Base-by-base conservation (phyloP, 768 basidiomycete species). In the Porphyrellus cyaneotinctus region DNA sequence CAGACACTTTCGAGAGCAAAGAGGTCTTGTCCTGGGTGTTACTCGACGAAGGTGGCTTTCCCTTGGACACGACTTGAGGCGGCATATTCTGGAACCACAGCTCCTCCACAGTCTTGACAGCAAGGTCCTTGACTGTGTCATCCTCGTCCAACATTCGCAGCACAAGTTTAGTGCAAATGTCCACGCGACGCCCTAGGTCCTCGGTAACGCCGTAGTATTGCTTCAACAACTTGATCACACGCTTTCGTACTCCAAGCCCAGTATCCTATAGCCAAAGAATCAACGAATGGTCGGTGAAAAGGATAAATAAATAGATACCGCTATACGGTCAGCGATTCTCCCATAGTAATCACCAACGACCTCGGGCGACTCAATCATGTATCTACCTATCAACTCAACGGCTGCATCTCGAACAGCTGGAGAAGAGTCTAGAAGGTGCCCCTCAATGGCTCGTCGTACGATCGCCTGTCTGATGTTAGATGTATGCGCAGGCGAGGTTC, bases 381-480 rank as follows among this genome's bases (percentile, higher is more conserved):
- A 95, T 72, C 93, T 95, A n/a, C 97, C 97, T 52, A 98, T 91
- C 52, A 99, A 74, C 64, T 98, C 97, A 14, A 99, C 91, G 6
- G 95, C 94, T 6, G 94, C 93, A 66, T 99, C 97, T 12, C 97
- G 88, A 8, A 99, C 97, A 17, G 90, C 88, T 1, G 97, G 87
- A 1, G 97, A 98, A 57, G 80, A 87, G 60, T 99, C 97, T 2
- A 89, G 75, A 14, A 99, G 78, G 64, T 97, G 91, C 32, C 83
- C 84, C 69, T 97, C 93, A 58, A 99, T 91, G 2, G 90, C 84
- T 43, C 81, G 78, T 31, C 91, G 85, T 33, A 98, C 92, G 57
- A 84, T 88, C 3, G 79, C 63, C 89, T 94, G 56, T 30, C 26
- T 36, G 24, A 18, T 13, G 32, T 68, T 23, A 60, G 24, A 18